Base-by-base conservation (phyloP, 2,329 filamentous ascomycete genomes). In the Parafenestella ontariensis region DNA sequence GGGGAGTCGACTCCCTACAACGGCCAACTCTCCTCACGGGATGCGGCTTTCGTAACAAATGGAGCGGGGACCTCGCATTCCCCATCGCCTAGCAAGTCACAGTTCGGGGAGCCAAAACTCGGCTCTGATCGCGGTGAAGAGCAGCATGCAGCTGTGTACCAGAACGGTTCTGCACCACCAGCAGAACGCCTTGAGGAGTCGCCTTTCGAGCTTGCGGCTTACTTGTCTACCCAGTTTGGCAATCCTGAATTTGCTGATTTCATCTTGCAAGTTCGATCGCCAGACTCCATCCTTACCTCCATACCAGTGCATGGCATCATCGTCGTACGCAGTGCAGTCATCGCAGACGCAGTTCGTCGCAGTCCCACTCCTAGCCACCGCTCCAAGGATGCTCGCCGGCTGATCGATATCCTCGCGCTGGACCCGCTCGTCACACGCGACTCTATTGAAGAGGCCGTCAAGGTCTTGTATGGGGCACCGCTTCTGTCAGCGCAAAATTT, bases 161-260 rank as follows among this genome's bases (percentile, higher is more conserved):
- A 62, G 33, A 70, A 71, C 44, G 64, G 64, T 15, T 40, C 20
- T 26, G 39, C 48, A 1, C 37, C 51, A 20, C 58, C 51, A 1
- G 55, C 55, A 18, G 58, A 65, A 23, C 62, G 64, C 21, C 55
- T 68, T n/a, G 63, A 65, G 15, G 61, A 70, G 21, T 64, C 64
- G 3, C 59, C 65, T 2, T 69, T 71, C 23, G 70, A 70, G 45
- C 64, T 74, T n/a, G 69, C 65, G 5, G 59, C 64, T 3, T 76
- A 76, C 41, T 45, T 77, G 7, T 67, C 63, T 9, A 58, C 67
- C 3, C 68, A 73, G 28, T 74, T 76, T 45, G 71, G 68, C 20
- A 73, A 70, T 37, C 68, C 65, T 13, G 69, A 75, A 21, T 75
- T 74, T 45, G 71, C 74, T 28, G 75, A 77, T 41, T 72, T 68